These are phyloP conservation scores for Chytriomyces sp. DNA, from an alignment of 192 early-diverging fungal genomes.

Conservation along the genomic window DNA sequence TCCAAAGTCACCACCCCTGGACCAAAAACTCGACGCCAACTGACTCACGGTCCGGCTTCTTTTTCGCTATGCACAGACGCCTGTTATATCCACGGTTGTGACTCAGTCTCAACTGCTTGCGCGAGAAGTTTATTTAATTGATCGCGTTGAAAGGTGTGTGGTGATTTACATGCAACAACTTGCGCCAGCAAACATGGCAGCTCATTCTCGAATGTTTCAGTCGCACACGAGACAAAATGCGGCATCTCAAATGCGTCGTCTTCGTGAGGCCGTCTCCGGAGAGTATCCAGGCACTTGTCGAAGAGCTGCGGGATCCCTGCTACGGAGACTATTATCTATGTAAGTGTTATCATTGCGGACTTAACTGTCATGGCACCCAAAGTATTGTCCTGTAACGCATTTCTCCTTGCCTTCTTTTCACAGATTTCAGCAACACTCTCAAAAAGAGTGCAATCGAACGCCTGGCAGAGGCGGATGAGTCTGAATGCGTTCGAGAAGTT, in stretches of 20 bases:
- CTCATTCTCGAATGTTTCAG: no score
- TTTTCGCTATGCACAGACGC: slow-evolving; percentile 64
- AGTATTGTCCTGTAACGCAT: no score
- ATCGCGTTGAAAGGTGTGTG: slow-evolving; percentile 80
- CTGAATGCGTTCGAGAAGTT: slow-evolving; percentile 91
- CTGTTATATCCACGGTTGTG: slow-evolving; percentile 89
- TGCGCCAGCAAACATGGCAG: no score
- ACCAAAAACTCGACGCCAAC: background rate
- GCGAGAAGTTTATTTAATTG: slow-evolving; percentile 93
- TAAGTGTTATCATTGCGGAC: slow-evolving; percentile 41
- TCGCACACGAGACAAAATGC: slow-evolving; percentile 81
- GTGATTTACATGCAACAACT: no score
- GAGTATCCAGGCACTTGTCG: slow-evolving; percentile 82
- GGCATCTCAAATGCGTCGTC: slow-evolving; percentile 92
- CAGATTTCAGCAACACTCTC: slow-evolving; percentile 94
- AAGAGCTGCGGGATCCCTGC: slow-evolving; percentile 88
- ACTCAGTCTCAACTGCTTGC: slow-evolving; percentile 92
- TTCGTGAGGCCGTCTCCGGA: slow-evolving; percentile 87
- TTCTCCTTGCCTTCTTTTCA: no score
- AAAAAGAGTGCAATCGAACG: slow-evolving; percentile 89
- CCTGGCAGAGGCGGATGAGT: slow-evolving; percentile 94
- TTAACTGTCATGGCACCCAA: no score
- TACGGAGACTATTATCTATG: slow-evolving; percentile 98
- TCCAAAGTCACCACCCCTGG: background rate
- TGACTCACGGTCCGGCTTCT: slow-evolving; percentile 5